Conservation (phyloP, 1,139 yeast species). For the Zygoascus sp. region DNA sequence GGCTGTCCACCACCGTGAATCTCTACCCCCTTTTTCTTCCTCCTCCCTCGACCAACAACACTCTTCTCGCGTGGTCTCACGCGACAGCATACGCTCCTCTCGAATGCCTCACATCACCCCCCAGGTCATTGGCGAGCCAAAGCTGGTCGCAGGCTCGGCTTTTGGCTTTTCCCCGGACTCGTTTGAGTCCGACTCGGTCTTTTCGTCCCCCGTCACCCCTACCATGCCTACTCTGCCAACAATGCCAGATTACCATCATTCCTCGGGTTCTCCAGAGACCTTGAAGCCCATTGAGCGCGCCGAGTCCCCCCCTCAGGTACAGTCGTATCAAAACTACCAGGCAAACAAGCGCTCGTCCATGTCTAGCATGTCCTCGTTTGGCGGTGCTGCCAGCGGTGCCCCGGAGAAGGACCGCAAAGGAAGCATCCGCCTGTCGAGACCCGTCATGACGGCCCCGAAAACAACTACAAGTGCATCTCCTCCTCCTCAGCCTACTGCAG, state of each 20-base stretch:
- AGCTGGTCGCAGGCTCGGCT: conserved; percentile 8
- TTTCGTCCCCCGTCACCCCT: conserved; percentile 6
- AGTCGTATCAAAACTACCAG: conserved; percentile 5
- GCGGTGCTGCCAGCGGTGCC: background rate
- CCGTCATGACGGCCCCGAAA: background rate
- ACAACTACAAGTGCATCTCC: background rate
- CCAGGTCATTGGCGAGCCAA: conserved; percentile 3
- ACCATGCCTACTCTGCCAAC: too few species aligned
- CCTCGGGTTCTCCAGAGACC: conserved; percentile 6
- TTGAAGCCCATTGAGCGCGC: background rate
- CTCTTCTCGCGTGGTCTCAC: background rate
- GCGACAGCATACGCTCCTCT: background rate
- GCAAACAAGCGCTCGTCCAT: background rate
- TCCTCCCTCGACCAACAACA: background rate
- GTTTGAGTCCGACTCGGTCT: conserved; percentile 5
- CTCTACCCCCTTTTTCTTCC: background rate
- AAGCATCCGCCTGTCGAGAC: background rate
- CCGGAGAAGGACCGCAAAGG: conserved; percentile 1
- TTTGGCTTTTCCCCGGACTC: conserved; percentile 11
- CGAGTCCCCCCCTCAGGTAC: conserved; percentile 3
- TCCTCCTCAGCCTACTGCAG: background rate
- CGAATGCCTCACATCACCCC: conserved; percentile 1
- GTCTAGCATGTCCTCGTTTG: background rate
- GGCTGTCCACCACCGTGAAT: too few species aligned
- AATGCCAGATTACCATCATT: background rate